These are phyloP conservation scores for Viridothelium virens DNA, from an alignment of 495 filamentous ascomycete genomes.

Conservation along the genomic window DNA sequence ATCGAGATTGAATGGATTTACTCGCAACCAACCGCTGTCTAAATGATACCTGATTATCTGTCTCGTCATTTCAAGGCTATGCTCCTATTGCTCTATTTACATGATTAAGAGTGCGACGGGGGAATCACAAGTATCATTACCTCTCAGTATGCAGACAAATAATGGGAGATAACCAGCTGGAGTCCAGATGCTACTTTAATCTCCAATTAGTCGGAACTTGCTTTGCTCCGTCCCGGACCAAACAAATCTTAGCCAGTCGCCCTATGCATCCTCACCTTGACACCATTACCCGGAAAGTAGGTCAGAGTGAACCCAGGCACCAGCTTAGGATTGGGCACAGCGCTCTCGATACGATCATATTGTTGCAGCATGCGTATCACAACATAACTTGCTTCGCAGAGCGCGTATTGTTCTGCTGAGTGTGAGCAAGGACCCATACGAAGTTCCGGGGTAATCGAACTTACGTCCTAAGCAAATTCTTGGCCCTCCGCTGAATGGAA, in stretches of 20 bases:
- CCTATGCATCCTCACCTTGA: constrained; percentile 21
- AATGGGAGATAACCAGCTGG: no score
- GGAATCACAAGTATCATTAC: no score
- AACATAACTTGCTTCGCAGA: constrained; percentile 19
- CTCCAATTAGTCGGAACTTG: no score
- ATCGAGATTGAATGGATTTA: no score
- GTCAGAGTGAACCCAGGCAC: constrained; percentile 19
- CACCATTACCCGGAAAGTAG: constrained; percentile 22
- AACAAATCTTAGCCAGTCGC: background rate
- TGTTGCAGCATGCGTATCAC: constrained; percentile 22
- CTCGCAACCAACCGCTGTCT: no score
- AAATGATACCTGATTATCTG: no score
- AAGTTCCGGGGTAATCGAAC: background rate
- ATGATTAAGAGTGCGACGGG: no score
- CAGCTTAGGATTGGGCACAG: constrained; percentile 11
- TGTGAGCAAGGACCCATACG: background rate
- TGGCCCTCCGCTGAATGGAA: constrained; percentile 26
- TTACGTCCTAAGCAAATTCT: constrained; percentile 24
- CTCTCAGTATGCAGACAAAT: no score
- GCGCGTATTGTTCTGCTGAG: constrained; percentile 19
- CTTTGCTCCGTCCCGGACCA: background rate
- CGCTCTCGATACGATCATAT: constrained; percentile 22
- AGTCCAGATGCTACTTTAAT: no score
- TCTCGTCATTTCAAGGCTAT: no score
- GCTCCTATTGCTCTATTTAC: no score